Evolutionary conservation across 352 stramenopile species (phyloP).

Genomic region (Pythium sukuiense): DNA sequence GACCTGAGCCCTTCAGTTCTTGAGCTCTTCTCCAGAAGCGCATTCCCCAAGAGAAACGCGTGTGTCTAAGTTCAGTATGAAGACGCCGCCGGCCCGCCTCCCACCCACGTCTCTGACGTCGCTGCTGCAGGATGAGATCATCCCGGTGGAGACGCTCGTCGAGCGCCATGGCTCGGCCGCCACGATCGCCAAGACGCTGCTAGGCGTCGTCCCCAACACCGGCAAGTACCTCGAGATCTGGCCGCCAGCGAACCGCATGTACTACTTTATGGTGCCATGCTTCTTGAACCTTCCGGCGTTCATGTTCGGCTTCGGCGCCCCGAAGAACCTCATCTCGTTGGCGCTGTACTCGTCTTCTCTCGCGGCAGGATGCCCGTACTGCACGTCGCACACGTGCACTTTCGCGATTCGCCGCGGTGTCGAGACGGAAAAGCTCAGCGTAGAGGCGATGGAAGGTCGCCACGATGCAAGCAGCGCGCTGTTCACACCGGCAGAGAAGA

Average conservation of each 20-base stretch:
- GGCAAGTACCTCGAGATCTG: slow-evolving; percentile 28
- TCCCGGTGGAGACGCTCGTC: slow-evolving; percentile 17
- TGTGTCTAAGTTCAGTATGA: slow-evolving; percentile 14
- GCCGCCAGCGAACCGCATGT: slow-evolving; percentile 23
- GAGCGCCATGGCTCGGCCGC: slow-evolving; percentile 18
- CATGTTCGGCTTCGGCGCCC: slow-evolving; percentile 26
- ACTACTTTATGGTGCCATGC: slow-evolving; percentile 29
- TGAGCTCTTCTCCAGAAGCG: background rate
- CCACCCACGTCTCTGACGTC: slow-evolving; percentile 21
- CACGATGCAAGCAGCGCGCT: slow-evolving; percentile 13
- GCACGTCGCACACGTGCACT: slow-evolving; percentile 26
- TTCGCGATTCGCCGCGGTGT: slow-evolving; percentile 23
- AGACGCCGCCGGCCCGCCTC: slow-evolving; percentile 13
- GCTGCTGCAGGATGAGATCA: slow-evolving; percentile 23
- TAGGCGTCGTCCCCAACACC: slow-evolving; percentile 26
- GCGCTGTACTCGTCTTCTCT: slow-evolving; percentile 25
- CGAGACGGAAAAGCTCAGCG: slow-evolving; percentile 12
- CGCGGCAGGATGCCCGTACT: slow-evolving; percentile 23
- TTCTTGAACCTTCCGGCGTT: slow-evolving; percentile 24
- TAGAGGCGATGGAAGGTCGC: slow-evolving; percentile 17
- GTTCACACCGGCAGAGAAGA: slow-evolving; percentile 22
- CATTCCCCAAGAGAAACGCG: background rate
- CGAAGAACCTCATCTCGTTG: slow-evolving; percentile 21
- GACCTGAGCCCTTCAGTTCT: background rate
- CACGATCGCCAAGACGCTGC: slow-evolving; percentile 21